Evolutionary conservation across 495 filamentous ascomycete species (phyloP).

Genomic region (Parachaetomium inaequale): DNA sequence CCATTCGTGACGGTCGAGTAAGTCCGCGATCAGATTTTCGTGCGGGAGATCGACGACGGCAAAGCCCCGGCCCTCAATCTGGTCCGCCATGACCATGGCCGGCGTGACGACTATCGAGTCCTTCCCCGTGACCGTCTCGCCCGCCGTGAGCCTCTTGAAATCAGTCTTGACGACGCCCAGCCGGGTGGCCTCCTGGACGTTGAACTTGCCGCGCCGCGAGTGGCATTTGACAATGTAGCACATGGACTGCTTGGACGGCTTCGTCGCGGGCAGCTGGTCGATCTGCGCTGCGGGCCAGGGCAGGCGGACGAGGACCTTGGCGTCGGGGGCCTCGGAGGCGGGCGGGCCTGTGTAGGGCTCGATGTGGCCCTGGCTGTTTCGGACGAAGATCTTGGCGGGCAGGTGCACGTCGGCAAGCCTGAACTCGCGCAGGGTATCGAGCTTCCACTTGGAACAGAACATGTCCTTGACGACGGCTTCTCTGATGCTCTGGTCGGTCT

Average conservation of each 20-base stretch:
- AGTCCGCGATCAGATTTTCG: constrained; percentile 58
- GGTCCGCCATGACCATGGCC: constrained; percentile 47
- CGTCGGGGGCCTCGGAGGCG: constrained; percentile 56
- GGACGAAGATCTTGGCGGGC: constrained; percentile 66
- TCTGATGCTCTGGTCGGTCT: constrained; percentile 44
- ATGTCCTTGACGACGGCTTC: constrained; percentile 66
- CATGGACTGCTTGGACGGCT: constrained; percentile 60
- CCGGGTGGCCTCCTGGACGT: constrained; percentile 54
- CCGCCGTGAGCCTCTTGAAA: constrained; percentile 50
- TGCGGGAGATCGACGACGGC: constrained; percentile 78
- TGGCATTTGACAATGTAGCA: constrained; percentile 82
- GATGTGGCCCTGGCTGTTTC: constrained; percentile 61
- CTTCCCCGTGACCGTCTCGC: constrained; percentile 49
- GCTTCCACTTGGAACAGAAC: constrained; percentile 74
- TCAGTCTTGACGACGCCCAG: constrained; percentile 55
- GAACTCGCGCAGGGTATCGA: constrained; percentile 63
- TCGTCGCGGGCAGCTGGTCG: constrained; percentile 60
- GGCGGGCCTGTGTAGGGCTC: constrained; percentile 63
- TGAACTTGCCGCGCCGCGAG: constrained; percentile 74
- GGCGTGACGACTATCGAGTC: constrained; percentile 56
- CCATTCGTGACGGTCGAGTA: constrained; percentile 74
- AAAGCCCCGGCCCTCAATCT: constrained; percentile 50
- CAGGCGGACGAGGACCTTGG: constrained; percentile 68
- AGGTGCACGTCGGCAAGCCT: constrained; percentile 61
- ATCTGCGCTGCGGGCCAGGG: constrained; percentile 79